Percentiles rank a stretch among this genome's conserved stretches.
These are phyloP conservation scores for Umbilicus rupestris DNA, from an alignment of 164 flowering plant genomes.

Conservation along the genomic window DNA sequence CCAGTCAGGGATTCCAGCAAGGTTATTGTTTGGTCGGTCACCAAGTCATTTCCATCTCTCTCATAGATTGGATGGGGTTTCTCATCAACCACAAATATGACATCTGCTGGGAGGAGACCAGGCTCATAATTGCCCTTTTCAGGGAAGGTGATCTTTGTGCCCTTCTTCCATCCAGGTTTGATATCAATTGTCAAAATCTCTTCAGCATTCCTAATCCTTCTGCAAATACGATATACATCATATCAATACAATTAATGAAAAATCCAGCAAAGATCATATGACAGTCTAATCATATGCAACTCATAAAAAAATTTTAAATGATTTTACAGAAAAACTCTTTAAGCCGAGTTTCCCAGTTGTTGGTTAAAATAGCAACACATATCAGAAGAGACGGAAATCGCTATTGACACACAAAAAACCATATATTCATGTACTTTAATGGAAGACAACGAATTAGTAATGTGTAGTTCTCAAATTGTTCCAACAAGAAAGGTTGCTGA, in stretches of 20 bases:
- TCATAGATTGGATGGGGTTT: conserved; percentile 65
- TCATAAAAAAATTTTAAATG: no score
- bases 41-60: conserved; percentile 83
- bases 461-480: no score
- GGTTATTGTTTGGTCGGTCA: conserved; percentile 49
- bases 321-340: no score
- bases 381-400: no score
- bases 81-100: conserved; percentile 77
- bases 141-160: conserved; percentile 89
- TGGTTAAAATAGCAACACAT: no score
- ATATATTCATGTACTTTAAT: no score
- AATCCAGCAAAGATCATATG: background rate
- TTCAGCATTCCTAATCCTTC: conserved; percentile 43
- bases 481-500: no score
- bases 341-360: no score
- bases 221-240: conserved; percentile 25
- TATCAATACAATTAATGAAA: background rate
- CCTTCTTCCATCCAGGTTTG: conserved; percentile 97
- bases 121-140: conserved; percentile 77
- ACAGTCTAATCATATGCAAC: no score
- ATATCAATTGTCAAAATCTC: conserved; percentile 81
- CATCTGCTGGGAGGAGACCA: conserved; percentile 66
- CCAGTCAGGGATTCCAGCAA: conserved; percentile 83
- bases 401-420: no score
- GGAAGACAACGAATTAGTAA: no score